Percentiles rank a stretch among this genome's conserved stretches.
phyloP scores from a whole-genome alignment of 1,139 yeast genomes.

The Komagataea norvegica region DNA sequence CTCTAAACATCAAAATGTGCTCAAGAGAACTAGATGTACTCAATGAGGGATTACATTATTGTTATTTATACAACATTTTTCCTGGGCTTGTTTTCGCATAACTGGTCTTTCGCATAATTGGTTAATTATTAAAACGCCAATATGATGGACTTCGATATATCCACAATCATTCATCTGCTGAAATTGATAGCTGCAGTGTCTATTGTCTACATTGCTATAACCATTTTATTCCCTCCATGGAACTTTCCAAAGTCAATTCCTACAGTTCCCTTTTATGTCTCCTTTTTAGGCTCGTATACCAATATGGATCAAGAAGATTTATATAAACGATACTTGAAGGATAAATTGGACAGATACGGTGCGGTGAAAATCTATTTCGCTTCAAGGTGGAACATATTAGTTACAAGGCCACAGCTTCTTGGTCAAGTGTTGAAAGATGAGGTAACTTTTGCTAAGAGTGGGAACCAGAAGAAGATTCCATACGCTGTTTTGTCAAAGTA shows the following conservation, averaged over 20 bases:
- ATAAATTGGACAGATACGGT: slow-evolving; percentile 44
- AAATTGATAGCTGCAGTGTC: background rate
- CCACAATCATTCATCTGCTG: slow-evolving; percentile 1
- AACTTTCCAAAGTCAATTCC: slow-evolving; percentile 44
- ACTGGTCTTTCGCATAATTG: no score
- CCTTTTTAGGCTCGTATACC: slow-evolving; percentile 44
- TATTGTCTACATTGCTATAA: slow-evolving; percentile 6
- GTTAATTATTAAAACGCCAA: no score
- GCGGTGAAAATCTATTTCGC: slow-evolving; percentile 61
- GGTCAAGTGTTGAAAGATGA: slow-evolving; percentile 47
- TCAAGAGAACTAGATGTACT: no score
- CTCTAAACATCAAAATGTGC: no score
- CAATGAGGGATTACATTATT: no score
- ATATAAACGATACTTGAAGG: slow-evolving; percentile 38
- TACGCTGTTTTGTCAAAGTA: slow-evolving; percentile 50
- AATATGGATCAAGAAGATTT: slow-evolving; percentile 47
- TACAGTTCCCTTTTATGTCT: slow-evolving; percentile 57
- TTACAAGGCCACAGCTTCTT: slow-evolving; percentile 45
- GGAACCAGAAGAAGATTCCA: slow-evolving; percentile 57
- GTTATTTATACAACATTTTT: no score
- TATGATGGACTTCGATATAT: background rate
- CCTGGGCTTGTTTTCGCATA: no score
- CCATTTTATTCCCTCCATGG: slow-evolving; percentile 32
- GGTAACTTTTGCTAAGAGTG: slow-evolving; percentile 50
- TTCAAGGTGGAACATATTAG: slow-evolving; percentile 57